A percentile compares a stretch with the other conserved stretches of the same genome.
Conservation (phyloP, 805 yeast genomes). For the Kockiozyma suomiensis region DNA sequence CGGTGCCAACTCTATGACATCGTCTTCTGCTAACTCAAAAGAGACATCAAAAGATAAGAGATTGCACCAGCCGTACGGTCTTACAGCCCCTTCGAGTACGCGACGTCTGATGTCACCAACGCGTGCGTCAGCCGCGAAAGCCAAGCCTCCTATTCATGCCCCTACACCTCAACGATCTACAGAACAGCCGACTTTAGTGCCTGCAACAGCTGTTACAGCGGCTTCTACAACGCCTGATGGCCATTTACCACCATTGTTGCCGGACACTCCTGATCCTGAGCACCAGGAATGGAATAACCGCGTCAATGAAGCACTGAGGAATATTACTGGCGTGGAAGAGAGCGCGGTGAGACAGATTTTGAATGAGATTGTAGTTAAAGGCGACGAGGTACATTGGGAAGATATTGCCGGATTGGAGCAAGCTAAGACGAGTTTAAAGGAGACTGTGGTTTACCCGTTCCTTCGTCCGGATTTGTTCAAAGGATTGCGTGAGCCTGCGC, state of each 20-base stretch:
- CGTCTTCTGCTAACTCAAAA: not conserved
- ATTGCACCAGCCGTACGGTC: slow-evolving; percentile 14
- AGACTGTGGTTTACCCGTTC: slow-evolving; percentile 94
- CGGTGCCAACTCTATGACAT: slow-evolving; percentile 9
- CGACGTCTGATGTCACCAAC: slow-evolving; percentile 17
- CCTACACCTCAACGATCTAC: slow-evolving; percentile 6
- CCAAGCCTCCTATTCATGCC: slow-evolving; percentile 9
- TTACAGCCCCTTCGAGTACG: slow-evolving; percentile 2
- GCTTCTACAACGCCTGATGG: not conserved
- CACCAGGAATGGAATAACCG: slow-evolving; percentile 30
- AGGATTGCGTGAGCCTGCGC: slow-evolving; percentile 89
- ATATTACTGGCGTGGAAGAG: slow-evolving; percentile 69
- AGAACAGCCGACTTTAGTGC: slow-evolving; percentile 8
- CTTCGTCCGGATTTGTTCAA: slow-evolving; percentile 88
- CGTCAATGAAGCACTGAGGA: slow-evolving; percentile 40
- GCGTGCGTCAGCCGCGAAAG: slow-evolving; percentile 13
- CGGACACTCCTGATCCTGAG: slow-evolving; percentile 32
- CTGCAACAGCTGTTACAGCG: slow-evolving; percentile 4
- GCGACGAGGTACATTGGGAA: slow-evolving; percentile 92
- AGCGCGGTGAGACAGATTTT: slow-evolving; percentile 79
- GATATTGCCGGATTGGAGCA: slow-evolving; percentile 89
- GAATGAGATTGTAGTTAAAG: slow-evolving; percentile 83
- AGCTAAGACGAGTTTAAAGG: slow-evolving; percentile 89
- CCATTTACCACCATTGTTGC: slow-evolving; percentile 16
- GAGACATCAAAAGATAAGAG: slow-evolving; percentile 1